These are phyloP conservation scores for Candida khao-thaluensis DNA, from an alignment of 805 yeast genomes.

Conservation along the genomic window DNA sequence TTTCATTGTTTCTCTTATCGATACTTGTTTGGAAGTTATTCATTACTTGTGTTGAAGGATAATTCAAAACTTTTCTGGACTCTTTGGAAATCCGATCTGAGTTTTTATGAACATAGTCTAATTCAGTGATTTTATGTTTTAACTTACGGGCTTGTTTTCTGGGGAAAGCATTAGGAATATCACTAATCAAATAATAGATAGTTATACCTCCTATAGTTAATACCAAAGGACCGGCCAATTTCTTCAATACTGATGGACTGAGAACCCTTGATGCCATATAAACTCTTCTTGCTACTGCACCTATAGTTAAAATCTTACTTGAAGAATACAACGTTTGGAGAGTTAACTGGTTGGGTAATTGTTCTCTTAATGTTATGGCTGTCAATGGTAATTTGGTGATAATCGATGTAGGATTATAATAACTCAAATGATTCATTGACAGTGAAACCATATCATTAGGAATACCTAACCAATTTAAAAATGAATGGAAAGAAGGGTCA, in stretches of 20 bases:
- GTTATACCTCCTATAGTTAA: conserved; percentile 53
- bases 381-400: conserved; percentile 30
- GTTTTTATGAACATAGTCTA: conserved; percentile 78
- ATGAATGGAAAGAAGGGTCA: conserved; percentile 70
- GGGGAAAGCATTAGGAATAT: conserved; percentile 88
- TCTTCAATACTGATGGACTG: conserved; percentile 41
- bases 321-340: conserved; percentile 42
- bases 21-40: conserved; percentile 63
- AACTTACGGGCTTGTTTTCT: conserved; percentile 76
- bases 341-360: conserved; percentile 37
- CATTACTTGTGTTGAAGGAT: conserved; percentile 81
- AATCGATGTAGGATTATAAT: conserved; percentile 33
- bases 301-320: conserved; percentile 38
- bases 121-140: conserved; percentile 54
- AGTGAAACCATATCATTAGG: conserved; percentile 28
- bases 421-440: conserved; percentile 28
- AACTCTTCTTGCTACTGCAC: conserved; percentile 41
- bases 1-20: conserved; percentile 58
- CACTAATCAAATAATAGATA: conserved; percentile 64
- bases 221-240: conserved; percentile 53
- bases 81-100: conserved; percentile 79
- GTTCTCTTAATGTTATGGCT: conserved; percentile 30
- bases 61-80: conserved; percentile 74
- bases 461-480: conserved; percentile 46
- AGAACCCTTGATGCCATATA: conserved; percentile 34